phyloP scores from a whole-genome alignment of 208 protist genomes.

The Hexamita inflata region DNA sequence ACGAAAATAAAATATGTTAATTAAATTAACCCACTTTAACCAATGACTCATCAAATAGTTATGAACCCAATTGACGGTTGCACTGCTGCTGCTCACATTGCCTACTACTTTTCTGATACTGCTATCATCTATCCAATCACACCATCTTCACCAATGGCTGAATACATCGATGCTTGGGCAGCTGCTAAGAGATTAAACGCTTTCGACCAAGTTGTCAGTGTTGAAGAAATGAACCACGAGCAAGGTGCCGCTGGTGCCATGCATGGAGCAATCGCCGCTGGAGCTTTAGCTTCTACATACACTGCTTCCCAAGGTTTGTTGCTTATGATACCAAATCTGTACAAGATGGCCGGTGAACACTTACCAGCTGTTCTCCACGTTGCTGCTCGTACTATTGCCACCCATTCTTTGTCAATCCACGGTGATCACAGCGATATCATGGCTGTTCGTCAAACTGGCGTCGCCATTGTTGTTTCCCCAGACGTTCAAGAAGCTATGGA shows the following conservation, averaged over 20 bases:
- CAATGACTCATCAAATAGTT: no score
- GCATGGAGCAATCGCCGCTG: constrained; percentile 45
- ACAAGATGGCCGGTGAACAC: constrained; percentile 57
- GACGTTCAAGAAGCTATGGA: constrained; percentile 52
- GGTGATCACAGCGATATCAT: constrained; percentile 60
- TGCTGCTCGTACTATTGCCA: constrained; percentile 47
- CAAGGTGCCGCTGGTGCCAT: constrained; percentile 54
- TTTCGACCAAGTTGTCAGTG: constrained; percentile 47
- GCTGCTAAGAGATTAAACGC: constrained; percentile 43
- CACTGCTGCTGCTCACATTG: constrained; percentile 33
- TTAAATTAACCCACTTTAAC: no score
- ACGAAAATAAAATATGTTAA: no score
- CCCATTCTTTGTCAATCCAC: constrained; percentile 54
- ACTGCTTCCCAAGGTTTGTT: constrained; percentile 59
- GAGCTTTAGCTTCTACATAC: constrained; percentile 49
- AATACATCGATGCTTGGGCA: constrained; percentile 50
- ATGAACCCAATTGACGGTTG: constrained; percentile 37
- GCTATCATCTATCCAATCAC: constrained; percentile 33
- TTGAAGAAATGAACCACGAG: constrained; percentile 53
- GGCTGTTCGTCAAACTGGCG: constrained; percentile 47
- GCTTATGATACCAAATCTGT: constrained; percentile 63
- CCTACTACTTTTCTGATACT: constrained; percentile 37
- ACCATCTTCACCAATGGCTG: constrained; percentile 55
- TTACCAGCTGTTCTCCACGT: constrained; percentile 56
- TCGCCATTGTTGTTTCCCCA: constrained; percentile 46